phyloP scores from a whole-genome alignment of 139 green algal genomes.

The Micractinium conductrix region DNA sequence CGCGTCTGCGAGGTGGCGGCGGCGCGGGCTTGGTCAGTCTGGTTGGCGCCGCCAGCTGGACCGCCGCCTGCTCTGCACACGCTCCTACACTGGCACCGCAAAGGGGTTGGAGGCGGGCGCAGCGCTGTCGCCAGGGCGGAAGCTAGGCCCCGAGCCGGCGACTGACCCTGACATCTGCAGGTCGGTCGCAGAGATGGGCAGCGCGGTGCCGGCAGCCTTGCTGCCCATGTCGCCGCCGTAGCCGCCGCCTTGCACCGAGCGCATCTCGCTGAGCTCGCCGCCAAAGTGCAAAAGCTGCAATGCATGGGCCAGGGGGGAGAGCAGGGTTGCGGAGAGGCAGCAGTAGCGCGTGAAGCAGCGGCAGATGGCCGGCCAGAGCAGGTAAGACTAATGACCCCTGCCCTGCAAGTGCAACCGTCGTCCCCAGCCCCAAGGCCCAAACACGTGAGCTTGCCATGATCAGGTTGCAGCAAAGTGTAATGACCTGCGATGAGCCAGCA shows the following conservation, averaged over 20 bases:
- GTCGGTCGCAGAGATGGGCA: not conserved
- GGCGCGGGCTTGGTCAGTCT: not conserved
- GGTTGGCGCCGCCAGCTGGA: not conserved
- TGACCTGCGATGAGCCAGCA: no score
- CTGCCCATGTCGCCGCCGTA: not conserved
- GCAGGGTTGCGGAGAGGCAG: not conserved
- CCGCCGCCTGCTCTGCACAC: not conserved
- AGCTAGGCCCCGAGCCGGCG: conserved; percentile 6
- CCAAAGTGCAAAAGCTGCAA: conserved; percentile 29
- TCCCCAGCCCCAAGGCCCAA: no score
- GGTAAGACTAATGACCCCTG: no score
- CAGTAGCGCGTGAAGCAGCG: no score
- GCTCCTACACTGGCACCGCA: conserved; percentile 2
- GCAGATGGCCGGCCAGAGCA: no score
- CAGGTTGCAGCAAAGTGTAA: conserved; percentile 28
- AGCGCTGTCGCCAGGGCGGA: not conserved
- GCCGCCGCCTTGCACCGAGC: not conserved
- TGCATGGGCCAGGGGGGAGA: not conserved
- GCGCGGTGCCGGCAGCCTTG: not conserved
- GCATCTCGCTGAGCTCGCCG: conserved; percentile 16
- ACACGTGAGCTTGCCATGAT: conserved; percentile 12
- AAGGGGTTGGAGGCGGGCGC: conserved; percentile 3
- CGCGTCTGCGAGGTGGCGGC: not conserved
- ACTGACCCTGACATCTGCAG: conserved; percentile 17
- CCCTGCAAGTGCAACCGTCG: no score